Evolutionary conservation across 2,329 filamentous ascomycete species (phyloP), one percentile per base, ranked within the genome.

Genomic region (Cladosporium sp.): DNA sequence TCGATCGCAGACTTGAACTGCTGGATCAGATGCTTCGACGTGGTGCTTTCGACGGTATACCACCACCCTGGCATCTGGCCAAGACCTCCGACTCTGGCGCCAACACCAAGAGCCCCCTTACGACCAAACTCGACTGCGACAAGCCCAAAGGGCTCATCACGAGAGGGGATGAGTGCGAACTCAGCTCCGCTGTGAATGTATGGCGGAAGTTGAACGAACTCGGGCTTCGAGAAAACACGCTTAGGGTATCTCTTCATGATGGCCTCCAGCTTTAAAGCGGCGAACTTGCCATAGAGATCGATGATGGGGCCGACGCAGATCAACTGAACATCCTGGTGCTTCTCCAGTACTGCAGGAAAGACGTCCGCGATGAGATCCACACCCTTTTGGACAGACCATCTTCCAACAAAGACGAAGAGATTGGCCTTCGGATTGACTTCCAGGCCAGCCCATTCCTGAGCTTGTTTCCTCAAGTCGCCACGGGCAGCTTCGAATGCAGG

Each of bases 11-110:
- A 76, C 68, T 83, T 84, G 75, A 88, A 87, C 66, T 88, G 85
- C 45, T 82, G 80, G 52, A 87, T 75, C 39, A 87, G 72, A 72
- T 88, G 85, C 39, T 78, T 78, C 0, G 84, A 85, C 1, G 82
- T 82, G 5, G 79, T 84, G 0, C 83, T 86, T 67, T 88, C 85
- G 57, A 88, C 81, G 0, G 85, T 87, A 68, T 82, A 88, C 85
- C 85, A 88, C 81, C 84, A 87, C 17, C 85, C 85, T 17, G 85
- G 85, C 84, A 88, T 87, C 66, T 86, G 82, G 13, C 85, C 84
- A 19, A 88, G 76, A 54, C 85, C 85, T 62, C 85, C 85, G 32
- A 88, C 85, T 55, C 84, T 78, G 35, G 84, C 82, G 42, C 85
- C 85, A 56, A 88, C 83, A 63, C 85, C 85, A 44, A 88, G 76